Percentiles rank a stretch among this genome's conserved stretches.
These are phyloP conservation scores for Jaenimonas drosophilae DNA, from an alignment of 208 protist species.

Conservation along the genomic window DNA sequence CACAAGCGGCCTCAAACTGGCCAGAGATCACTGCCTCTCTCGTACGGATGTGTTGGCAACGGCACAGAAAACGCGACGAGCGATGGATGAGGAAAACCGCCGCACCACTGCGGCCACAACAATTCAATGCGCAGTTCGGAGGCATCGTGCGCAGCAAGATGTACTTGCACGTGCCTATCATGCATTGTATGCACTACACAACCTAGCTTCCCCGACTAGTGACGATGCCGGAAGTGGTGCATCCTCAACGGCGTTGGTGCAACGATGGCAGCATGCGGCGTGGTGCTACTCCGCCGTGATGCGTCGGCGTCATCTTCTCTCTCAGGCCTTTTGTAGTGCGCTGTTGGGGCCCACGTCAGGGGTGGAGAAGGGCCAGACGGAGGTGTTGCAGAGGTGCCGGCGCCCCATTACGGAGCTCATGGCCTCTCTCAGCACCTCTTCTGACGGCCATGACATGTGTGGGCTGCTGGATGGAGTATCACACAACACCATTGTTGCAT, in stretches of 20 bases:
- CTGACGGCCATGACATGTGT: no score
- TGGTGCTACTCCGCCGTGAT: neutral
- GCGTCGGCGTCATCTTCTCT: neutral
- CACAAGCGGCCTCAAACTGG: slow-evolving; percentile 42
- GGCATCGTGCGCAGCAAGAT: neutral
- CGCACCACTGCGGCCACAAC: slow-evolving; percentile 10
- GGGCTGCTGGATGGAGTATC: no score
- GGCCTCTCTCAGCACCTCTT: no score
- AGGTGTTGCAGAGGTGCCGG: no score
- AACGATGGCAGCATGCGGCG: neutral
- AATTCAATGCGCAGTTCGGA: neutral
- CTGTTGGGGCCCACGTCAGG: no score
- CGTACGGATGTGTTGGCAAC: slow-evolving; percentile 36
- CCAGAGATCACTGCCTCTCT: slow-evolving; percentile 42
- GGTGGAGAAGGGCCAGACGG: no score
- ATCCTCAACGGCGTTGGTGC: neutral
- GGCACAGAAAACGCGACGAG: slow-evolving; percentile 29
- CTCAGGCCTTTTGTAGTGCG: neutral
- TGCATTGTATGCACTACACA: neutral
- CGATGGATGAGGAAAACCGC: slow-evolving; percentile 29
- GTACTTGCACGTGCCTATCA: neutral
- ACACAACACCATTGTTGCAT: no score
- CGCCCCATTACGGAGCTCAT: no score
- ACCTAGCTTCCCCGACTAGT: neutral
- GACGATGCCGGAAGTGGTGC: neutral